Evolutionary conservation across 2,329 filamentous ascomycete genomes (phyloP).

Genomic region (Ambrosiella cleistominuta): DNA sequence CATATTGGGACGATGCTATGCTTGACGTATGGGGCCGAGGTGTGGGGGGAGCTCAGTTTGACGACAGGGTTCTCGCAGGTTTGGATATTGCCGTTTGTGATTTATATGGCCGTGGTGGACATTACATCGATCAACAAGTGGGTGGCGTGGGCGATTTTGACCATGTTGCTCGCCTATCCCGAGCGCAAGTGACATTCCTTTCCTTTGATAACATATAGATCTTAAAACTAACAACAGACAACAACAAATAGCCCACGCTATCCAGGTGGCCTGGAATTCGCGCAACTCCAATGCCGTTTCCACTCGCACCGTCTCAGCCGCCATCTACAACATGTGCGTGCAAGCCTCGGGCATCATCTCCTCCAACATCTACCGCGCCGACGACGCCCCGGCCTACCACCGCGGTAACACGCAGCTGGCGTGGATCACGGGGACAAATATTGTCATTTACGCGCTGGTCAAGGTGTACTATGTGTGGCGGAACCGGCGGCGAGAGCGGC

Average conservation of each 20-base stretch:
- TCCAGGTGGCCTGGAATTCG: constrained; percentile 38
- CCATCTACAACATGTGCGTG: constrained; percentile 34
- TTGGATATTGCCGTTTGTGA: constrained; percentile 36
- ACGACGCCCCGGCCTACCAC: constrained; percentile 19
- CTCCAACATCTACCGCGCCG: constrained; percentile 26
- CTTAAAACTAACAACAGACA: not conserved
- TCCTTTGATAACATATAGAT: not conserved
- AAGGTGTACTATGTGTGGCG: constrained; percentile 35
- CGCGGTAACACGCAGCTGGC: constrained; percentile 34
- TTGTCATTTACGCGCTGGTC: constrained; percentile 29
- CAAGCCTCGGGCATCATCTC: constrained; percentile 20
- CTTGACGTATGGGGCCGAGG: constrained; percentile 29
- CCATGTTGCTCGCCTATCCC: constrained; percentile 20
- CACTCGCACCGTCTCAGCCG: constrained; percentile 38
- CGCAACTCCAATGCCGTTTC: constrained; percentile 41
- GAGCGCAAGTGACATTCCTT: constrained; percentile 16
- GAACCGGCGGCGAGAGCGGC: constrained; percentile 27
- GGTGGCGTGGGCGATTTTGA: constrained; percentile 21
- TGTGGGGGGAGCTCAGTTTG: constrained; percentile 25
- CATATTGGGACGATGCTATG: constrained; percentile 25
- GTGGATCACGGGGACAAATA: constrained; percentile 29
- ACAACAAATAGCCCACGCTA: constrained; percentile 25
- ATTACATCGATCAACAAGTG: constrained; percentile 18
- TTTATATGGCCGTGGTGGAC: constrained; percentile 25
- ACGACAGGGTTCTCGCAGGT: constrained; percentile 28